Base-by-base conservation (phyloP, 2,329 filamentous ascomycete genomes). In the Penicillium expansum region DNA sequence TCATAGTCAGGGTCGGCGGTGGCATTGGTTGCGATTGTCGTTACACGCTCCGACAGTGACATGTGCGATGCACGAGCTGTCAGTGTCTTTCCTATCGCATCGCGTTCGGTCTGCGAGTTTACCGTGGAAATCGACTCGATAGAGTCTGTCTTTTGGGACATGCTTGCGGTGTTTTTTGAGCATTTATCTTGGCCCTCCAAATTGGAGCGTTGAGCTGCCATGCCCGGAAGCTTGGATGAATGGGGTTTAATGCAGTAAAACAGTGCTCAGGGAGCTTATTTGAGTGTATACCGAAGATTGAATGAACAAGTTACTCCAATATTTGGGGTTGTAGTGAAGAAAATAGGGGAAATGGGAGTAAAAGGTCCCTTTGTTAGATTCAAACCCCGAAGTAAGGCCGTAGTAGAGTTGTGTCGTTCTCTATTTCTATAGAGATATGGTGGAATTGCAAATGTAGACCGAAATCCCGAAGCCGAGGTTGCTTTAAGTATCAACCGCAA, bases 1-100 rank as follows among this genome's bases (percentile, higher is more conserved):
- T 94, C 90, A 66, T 86, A 93, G 29, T 85, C 83, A 29, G 80
- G 82, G 61, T 83, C 79, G 16, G 74, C 68, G 3, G 79, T 81
- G 27, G 71, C 74, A 50, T 74, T 76, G 5, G 78, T 81, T 10
- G 74, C 74, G 32, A 76, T 67, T 1, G 79, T 80, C 2, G 78
- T 78, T 18, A 74, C 72, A 38, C 76, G 76, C 52, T 71, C 72
- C 11, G 75, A 70, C 41, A 76, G 62, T 6, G 71, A 72, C 11
- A 76, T 64, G 24, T 65, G 69, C 11, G 74, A 74, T 10, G 62
- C 59, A 35, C 64, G 68, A 7, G 67, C 71, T 2, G 71, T 69
- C 35, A 72, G 55, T 1, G 59, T 61, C 54, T 61, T 68, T 64
- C 53, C 54, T 63, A 71, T 33, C 50, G 62, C 62, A 72, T 68